Evolutionary conservation across 1,284 basidiomycete genomes (phyloP).

Genomic region (Papiliotrema nemorosa): DNA sequence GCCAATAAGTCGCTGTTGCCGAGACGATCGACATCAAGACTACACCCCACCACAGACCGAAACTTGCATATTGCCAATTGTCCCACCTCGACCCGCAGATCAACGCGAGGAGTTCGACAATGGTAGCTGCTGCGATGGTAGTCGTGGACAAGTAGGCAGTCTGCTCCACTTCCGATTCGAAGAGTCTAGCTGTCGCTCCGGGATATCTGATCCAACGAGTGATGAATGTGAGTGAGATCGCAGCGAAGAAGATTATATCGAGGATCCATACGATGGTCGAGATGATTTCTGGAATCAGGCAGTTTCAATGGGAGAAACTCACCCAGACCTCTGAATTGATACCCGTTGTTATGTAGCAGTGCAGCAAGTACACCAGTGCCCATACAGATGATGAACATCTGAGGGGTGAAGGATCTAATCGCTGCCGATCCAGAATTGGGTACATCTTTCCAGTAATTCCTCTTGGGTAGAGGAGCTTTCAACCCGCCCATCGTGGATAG

Average conservation of each 20-base stretch:
- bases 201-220: conserved; percentile 15
- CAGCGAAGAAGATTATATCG: conserved; percentile 14
- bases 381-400: conserved; percentile 21
- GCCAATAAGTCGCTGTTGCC: conserved; percentile 14
- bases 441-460: conserved; percentile 20
- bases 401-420: conserved; percentile 15
- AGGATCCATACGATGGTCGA: conserved; percentile 14
- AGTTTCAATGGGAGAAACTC: neutral
- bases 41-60: conserved; percentile 18
- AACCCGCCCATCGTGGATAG: neutral
- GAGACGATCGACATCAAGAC: conserved; percentile 11
- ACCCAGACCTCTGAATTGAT: conserved; percentile 19
- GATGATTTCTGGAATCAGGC: conserved; percentile 10
- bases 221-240: conserved; percentile 11
- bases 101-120: conserved; percentile 14
- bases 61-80: conserved; percentile 16
- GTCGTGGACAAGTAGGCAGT: conserved; percentile 17
- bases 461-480: neutral
- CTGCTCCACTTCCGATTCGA: conserved; percentile 19
- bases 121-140: conserved; percentile 12
- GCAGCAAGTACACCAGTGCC: conserved; percentile 19
- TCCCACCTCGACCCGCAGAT: conserved; percentile 14
- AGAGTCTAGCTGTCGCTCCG: conserved; percentile 10
- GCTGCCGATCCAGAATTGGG: conserved; percentile 9
- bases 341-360: conserved; percentile 15